Percentiles rank a stretch among this genome's conserved stretches.
Conservation (phyloP, 345 rosid species). For the Reutealis trisperma region DNA sequence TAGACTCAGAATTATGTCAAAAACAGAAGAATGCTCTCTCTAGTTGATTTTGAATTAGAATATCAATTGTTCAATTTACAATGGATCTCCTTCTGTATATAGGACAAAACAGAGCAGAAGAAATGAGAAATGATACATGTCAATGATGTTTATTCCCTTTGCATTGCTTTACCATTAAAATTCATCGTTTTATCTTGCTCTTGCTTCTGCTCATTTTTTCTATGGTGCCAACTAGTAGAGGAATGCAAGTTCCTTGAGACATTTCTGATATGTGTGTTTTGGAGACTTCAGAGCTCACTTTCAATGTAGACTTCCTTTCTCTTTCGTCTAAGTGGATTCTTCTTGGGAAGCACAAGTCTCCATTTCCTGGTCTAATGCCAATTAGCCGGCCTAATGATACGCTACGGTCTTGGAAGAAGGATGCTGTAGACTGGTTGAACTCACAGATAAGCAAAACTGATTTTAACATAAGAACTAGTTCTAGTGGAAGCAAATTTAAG, state of each 20-base stretch:
- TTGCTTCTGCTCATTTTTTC: slow-evolving; percentile 45
- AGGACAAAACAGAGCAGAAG: background rate
- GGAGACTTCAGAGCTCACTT: slow-evolving; percentile 14
- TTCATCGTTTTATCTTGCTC: slow-evolving; percentile 22
- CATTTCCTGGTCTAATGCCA: slow-evolving; percentile 37
- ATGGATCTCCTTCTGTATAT: background rate
- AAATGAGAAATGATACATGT: background rate
- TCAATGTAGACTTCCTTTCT: slow-evolving; percentile 1
- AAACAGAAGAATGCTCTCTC: background rate
- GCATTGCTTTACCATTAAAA: background rate
- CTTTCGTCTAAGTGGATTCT: slow-evolving; percentile 23
- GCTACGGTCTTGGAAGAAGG: slow-evolving; percentile 55
- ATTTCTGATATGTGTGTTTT: slow-evolving; percentile 17
- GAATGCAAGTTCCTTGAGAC: slow-evolving; percentile 52
- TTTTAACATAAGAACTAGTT: background rate
- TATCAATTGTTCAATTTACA: background rate
- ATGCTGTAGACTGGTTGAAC: slow-evolving; percentile 46
- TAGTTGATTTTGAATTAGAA: background rate
- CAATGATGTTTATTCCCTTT: background rate
- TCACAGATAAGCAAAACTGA: background rate
- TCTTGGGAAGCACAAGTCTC: slow-evolving; percentile 36
- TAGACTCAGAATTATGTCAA: no score
- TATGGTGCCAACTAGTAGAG: slow-evolving; percentile 35
- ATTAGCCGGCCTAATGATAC: slow-evolving; percentile 51
- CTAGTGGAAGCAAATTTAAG: no score